Base-by-base conservation (phyloP, 208 protist genomes). In the Zelonia costaricensis region DNA sequence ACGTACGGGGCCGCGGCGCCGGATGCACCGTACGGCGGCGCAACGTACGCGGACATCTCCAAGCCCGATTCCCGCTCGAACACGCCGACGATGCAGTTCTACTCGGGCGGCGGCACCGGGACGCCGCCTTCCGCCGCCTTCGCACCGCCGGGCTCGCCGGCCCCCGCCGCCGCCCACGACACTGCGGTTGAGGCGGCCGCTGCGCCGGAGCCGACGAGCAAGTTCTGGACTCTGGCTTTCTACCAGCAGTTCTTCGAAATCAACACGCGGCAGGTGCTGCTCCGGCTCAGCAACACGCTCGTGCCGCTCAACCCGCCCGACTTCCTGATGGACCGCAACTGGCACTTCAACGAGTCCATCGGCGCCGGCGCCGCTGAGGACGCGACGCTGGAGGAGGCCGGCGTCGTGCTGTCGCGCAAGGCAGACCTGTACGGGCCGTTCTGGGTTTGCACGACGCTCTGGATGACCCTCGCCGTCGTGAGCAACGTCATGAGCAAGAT, bases 221-320 rank as follows among this genome's bases (percentile, higher is more conserved):
- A 84, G 62, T 87, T 94, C 66, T 97, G 86, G 84, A 87, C 56
- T 15, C 51, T 93, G 31, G 82, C 74, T 61, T 97, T 92, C 49
- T 97, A 93, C 49, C 91, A 94, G 69, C 86, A 92, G 55, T 97
- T 91, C 68, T 97, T 97, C 53, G 87, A 97, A 62, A 83, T 97
- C 30, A 82, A 79, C 61, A 95, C 91, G n/a, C 53, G 72, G 27
- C 82, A 92, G 47, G 84, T 97, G 44, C 69, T 90, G 42, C 53
- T 81, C 45, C 87, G 91, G 20, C 63, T 94, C 56, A 88, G 66
- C 52, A 89, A 86, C 62, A 73, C 76, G 7, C 43, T 95, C 39
- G 57, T 88, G 22, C 85, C 84, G 12, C 54, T 89, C 25, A 87
- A 81, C 53, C 80, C 88, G 30, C 87, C 88, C 12, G 86, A 94